These are phyloP conservation scores for Mortierella sp. DNA, from an alignment of 371 early-diverging fungal genomes.

Conservation along the genomic window DNA sequence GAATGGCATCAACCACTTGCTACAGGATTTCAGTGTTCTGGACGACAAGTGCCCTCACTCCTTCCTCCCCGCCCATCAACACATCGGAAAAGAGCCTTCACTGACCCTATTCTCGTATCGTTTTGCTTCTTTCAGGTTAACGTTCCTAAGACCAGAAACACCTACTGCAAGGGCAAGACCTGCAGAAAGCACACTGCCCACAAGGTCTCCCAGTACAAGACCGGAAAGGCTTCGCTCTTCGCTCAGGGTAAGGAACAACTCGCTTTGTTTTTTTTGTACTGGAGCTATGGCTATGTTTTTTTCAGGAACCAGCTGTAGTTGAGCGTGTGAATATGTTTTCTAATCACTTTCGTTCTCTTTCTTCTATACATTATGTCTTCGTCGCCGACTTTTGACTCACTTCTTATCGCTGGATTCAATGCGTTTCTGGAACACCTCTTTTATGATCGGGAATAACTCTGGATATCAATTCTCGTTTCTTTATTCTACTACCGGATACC, in stretches of 20 bases:
- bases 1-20: neutral
- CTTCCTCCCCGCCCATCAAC: neutral
- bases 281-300: too few relatives aligned
- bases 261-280: neutral
- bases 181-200: constrained; percentile 98
- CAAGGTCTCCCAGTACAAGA: constrained; percentile 99
- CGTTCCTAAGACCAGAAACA: constrained; percentile 68
- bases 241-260: constrained; percentile 86
- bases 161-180: constrained; percentile 91
- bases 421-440: too few relatives aligned
- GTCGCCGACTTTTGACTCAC: too few relatives aligned
- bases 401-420: too few relatives aligned
- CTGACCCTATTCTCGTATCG: neutral
- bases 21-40: neutral
- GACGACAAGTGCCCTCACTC: neutral
- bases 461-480: neutral
- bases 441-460: too few relatives aligned
- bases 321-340: too few relatives aligned
- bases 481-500: neutral
- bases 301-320: too few relatives aligned
- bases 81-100: neutral
- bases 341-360: too few relatives aligned
- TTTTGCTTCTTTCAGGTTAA: constrained; percentile 42
- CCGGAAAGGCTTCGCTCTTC: constrained; percentile 97
- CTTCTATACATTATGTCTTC: too few relatives aligned